Conservation (phyloP, 2,329 filamentous ascomycete species). For the Apiospora rasikravindrae region DNA sequence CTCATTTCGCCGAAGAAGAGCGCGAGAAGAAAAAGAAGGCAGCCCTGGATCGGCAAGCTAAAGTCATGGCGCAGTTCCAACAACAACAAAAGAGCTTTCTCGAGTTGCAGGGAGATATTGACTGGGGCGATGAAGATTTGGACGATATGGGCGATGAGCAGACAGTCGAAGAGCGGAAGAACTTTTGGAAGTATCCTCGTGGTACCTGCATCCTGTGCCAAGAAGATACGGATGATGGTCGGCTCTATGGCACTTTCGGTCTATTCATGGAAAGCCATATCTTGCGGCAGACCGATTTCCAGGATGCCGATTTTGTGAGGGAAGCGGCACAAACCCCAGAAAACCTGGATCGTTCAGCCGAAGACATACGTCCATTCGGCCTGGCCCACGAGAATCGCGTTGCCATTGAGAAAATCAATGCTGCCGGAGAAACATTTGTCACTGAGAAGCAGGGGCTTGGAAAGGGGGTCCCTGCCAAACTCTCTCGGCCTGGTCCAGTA, state of each 20-base stretch:
- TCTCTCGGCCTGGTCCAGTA: conserved; percentile 75
- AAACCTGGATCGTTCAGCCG: conserved; percentile 84
- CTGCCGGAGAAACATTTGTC: conserved; percentile 71
- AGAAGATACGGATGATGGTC: conserved; percentile 89
- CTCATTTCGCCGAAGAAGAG: conserved; percentile 70
- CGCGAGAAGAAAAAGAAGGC: conserved; percentile 87
- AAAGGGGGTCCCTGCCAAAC: conserved; percentile 80
- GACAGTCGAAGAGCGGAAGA: conserved; percentile 69
- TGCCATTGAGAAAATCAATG: conserved; percentile 75
- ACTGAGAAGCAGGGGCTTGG: conserved; percentile 83
- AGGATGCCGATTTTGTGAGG: conserved; percentile 81
- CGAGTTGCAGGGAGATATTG: conserved; percentile 82
- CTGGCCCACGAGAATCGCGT: conserved; percentile 86
- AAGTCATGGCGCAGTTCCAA: conserved; percentile 97
- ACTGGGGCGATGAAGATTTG: conserved; percentile 86
- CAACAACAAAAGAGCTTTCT: conserved; percentile 96
- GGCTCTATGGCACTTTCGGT: conserved; percentile 91
- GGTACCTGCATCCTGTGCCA: conserved; percentile 97
- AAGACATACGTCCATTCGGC: conserved; percentile 85
- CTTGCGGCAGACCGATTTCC: conserved; percentile 82
- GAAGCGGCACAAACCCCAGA: conserved; percentile 80
- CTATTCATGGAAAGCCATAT: conserved; percentile 86
- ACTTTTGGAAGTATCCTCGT: conserved; percentile 86
- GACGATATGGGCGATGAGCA: conserved; percentile 69
- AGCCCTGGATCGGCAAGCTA: conserved; percentile 85